Evolutionary conservation across 768 basidiomycete species (phyloP), one percentile per base, ranked within the genome.

Genomic region (Podaxis sp.): DNA sequence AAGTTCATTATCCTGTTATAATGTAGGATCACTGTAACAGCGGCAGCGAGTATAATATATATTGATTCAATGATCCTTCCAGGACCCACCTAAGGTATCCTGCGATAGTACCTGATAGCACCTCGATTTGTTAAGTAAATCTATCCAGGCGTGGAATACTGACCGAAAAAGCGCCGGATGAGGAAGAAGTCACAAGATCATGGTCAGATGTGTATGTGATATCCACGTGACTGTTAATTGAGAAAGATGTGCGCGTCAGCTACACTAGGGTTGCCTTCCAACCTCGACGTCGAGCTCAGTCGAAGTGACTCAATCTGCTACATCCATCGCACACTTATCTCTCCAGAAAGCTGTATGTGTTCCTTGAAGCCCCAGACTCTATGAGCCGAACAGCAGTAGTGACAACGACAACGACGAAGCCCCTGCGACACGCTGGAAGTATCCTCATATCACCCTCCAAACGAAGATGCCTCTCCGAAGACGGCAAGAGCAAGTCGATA

Each of bases 391-490:
- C 63, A 24, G 52, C 60, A 3, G 40, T 59, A 33, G 52, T 65
- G 3, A 61, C 61, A 2, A 28, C 51, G 44, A 58, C 52, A 48
- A 62, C 22, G 13, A 56, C 56, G 33, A 54, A 51, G 17, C 8
- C 59, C 4, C 46, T 42, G 12, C 39, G 48, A 19, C 49, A 36
- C 24, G 17, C 56, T 30, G 52, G 57, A 30, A 63, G 55, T 12
- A 51, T 68, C 30, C 5, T 68, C 12, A 33, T 68, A 24, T 58
- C 67, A 7, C 65, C 67, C 39, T 39, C 57, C 13, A 66, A 68
- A 40, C 49, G 59, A 11, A 48, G 40, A n/a, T 38, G 57, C 24
- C 54, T 48, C 22, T 51, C 64, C 42, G 44, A 63, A 33, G 28
- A 57, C 46, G 36, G 36, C 24, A 36, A 57, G 48, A 15, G 39